Percentiles rank a stretch among this genome's conserved stretches.
Conservation (phyloP, 2,329 filamentous ascomycete genomes). For the Orbilia quercus region DNA sequence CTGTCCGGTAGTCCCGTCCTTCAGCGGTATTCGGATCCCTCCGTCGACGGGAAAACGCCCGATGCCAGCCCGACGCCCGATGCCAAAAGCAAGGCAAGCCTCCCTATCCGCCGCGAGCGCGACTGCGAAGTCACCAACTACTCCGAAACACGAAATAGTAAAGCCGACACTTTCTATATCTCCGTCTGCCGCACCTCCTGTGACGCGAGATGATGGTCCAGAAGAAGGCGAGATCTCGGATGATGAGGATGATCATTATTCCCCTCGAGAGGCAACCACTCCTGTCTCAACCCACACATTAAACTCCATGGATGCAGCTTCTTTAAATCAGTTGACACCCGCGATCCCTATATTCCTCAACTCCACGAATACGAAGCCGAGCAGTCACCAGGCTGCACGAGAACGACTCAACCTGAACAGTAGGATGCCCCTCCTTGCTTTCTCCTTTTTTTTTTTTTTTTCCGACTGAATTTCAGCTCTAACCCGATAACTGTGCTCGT, state of each 20-base stretch:
- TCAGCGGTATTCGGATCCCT: slow-evolving; percentile 30
- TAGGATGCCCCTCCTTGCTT: slow-evolving; percentile 2
- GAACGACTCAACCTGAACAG: slow-evolving; percentile 20
- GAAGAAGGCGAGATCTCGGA: slow-evolving; percentile 55
- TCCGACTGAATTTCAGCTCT: slow-evolving; percentile 1
- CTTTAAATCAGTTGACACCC: slow-evolving; percentile 8
- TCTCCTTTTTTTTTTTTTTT: neutral
- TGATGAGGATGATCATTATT: slow-evolving; percentile 52
- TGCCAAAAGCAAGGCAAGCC: slow-evolving; percentile 47
- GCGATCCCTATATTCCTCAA: slow-evolving; percentile 1
- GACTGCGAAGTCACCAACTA: slow-evolving; percentile 21
- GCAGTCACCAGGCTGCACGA: slow-evolving; percentile 1
- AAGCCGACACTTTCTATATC: slow-evolving; percentile 37
- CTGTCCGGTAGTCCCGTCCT: slow-evolving; percentile 47
- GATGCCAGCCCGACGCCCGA: slow-evolving; percentile 39
- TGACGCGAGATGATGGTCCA: slow-evolving; percentile 39
- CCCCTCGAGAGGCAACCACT: slow-evolving; percentile 46
- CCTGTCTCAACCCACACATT: slow-evolving; percentile 21
- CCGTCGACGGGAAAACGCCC: slow-evolving; percentile 40
- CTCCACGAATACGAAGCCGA: slow-evolving; percentile 11
- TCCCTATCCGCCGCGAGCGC: slow-evolving; percentile 27
- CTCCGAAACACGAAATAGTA: slow-evolving; percentile 17
- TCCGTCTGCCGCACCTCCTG: neutral
- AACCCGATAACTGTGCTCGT: neutral
- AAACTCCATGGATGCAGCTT: slow-evolving; percentile 13